Evolutionary conservation across 495 filamentous ascomycete species (phyloP), one percentile per base, ranked within the genome.

Genomic region (Penicillium waksmanii): DNA sequence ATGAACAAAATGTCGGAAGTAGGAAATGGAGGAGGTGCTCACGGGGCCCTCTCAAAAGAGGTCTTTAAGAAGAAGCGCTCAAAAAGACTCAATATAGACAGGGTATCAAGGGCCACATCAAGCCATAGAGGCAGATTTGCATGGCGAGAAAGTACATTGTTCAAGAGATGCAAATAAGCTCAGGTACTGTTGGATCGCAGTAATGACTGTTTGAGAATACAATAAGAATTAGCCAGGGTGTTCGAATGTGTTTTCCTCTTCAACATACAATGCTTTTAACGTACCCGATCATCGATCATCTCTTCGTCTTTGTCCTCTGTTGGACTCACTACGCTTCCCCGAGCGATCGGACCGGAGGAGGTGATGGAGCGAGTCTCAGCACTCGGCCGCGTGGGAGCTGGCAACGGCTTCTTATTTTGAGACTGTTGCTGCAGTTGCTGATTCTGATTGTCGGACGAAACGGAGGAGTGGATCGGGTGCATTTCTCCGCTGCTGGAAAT

Each of bases 271-370:
- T 44, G 17, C 57, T 59, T 65, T 48, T 34, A 65, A 83, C 86
- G 79, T 83, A 91, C 89, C 80, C 87, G 83, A 66, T 87, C 87
- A 71, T 92, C 73, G 42, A 88, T 84, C 80, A 93, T 87, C 34
- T 85, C 82, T 66, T 83, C 80, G 56, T 86, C 84, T 57, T 81
- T 80, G 52, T 87, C 80, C 35, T 87, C 71, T 40, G 76, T 74
- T 11, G 88, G 87, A 73, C 87, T 92, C 17, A 86, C 84, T 21
- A 82, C 68, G 54, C 76, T 83, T 15, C 78, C 80, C 9, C 74
- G 65, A 43, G 64, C 73, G 53, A 86, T 74, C 27, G 83, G 73
- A 19, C 84, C 86, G n/a, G 83, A 80, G 53, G 83, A 82, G 13
- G 90, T 92, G 62, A 85, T 79, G 15, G 88, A 82, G 42, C 89